These are phyloP conservation scores for Entomortierella parvispora DNA, from an alignment of 192 early-diverging fungal species.

Conservation along the genomic window DNA sequence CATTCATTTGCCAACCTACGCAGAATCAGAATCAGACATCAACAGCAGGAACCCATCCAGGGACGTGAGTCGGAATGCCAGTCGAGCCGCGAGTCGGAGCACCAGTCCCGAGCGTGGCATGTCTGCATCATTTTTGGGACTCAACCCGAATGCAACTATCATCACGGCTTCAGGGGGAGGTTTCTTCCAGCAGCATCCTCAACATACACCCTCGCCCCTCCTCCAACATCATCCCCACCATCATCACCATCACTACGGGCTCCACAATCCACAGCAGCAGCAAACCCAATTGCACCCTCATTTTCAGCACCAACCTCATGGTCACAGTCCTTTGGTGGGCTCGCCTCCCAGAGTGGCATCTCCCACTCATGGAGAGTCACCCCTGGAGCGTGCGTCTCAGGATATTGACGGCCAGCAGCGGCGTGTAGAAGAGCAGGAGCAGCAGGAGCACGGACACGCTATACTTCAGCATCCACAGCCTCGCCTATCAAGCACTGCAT, in stretches of 20 bases:
- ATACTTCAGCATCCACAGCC: too few relatives aligned
- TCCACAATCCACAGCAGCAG: too few relatives aligned
- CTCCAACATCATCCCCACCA: background rate
- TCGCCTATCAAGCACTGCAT: too few relatives aligned
- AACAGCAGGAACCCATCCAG: conserved; percentile 33
- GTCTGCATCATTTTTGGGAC: background rate
- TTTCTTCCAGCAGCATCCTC: background rate
- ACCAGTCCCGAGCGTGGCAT: conserved; percentile 26
- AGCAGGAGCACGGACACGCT: too few relatives aligned
- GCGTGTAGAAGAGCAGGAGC: background rate
- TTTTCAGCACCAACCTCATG: conserved; percentile 1
- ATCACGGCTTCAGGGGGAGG: background rate
- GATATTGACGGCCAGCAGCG: background rate
- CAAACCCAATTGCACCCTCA: conserved; percentile 1
- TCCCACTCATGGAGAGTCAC: too few relatives aligned
- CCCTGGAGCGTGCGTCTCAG: background rate
- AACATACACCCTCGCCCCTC: background rate
- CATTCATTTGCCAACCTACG: conserved; percentile 44
- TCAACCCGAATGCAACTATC: too few relatives aligned
- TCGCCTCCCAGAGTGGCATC: too few relatives aligned
- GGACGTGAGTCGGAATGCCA: conserved; percentile 21
- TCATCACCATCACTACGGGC: conserved; percentile 3
- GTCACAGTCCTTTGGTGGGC: background rate
- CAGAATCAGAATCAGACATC: conserved; percentile 36
- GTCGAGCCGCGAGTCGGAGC: conserved; percentile 23